Evolutionary conservation across 495 filamentous ascomycete species (phyloP).

Genomic region (Hypoxylon intermedium): DNA sequence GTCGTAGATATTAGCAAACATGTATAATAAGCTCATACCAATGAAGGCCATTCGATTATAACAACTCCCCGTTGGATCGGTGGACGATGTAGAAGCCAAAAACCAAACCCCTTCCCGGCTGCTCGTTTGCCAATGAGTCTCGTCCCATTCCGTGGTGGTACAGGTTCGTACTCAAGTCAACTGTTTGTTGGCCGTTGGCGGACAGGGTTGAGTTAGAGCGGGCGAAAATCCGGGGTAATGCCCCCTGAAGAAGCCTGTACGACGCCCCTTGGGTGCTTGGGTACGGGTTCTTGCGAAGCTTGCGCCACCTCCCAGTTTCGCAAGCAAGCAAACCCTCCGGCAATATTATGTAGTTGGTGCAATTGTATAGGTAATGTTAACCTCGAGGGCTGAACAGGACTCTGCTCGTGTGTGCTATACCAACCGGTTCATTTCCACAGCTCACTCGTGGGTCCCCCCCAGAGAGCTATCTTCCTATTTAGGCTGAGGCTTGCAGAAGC

Average conservation of each 20-base stretch:
- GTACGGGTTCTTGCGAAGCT: constrained; percentile 34
- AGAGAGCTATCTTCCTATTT: constrained; percentile 36
- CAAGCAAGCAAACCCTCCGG: constrained; percentile 7
- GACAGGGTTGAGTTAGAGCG: constrained; percentile 2
- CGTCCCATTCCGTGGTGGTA: not conserved
- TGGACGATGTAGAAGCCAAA: not conserved
- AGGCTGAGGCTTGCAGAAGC: constrained; percentile 44
- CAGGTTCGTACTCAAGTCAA: not conserved
- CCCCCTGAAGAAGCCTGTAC: constrained; percentile 26
- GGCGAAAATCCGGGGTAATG: constrained; percentile 38
- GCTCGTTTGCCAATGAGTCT: not conserved
- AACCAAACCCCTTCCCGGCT: not conserved
- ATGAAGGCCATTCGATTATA: not conserved
- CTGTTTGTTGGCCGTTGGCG: constrained; percentile 7
- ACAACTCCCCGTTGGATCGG: constrained; percentile 21
- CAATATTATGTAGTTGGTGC: constrained; percentile 14
- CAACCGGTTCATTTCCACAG: not conserved
- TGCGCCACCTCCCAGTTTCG: constrained; percentile 31
- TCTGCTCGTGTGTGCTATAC: constrained; percentile 12
- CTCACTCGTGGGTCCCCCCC: constrained; percentile 14
- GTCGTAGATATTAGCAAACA: constrained; percentile 26
- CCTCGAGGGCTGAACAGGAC: not conserved
- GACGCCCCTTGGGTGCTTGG: constrained; percentile 28
- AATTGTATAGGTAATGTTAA: not conserved
- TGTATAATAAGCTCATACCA: constrained; percentile 15